These are phyloP conservation scores for Parachaetomium inaequale DNA, from an alignment of 495 filamentous ascomycete species.

Conservation along the genomic window DNA sequence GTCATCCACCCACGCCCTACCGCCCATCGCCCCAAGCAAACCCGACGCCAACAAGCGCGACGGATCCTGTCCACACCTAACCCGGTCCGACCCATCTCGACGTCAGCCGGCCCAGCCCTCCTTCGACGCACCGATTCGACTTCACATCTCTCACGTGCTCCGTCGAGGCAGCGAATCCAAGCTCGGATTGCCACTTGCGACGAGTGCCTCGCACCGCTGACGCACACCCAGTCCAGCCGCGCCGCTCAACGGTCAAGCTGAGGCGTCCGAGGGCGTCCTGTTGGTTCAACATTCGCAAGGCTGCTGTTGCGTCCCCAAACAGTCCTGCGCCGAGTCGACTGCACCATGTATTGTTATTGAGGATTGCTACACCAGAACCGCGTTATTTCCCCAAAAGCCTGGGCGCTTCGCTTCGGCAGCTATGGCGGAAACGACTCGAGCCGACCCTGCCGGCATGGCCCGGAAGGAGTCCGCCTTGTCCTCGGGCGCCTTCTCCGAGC, in stretches of 20 bases:
- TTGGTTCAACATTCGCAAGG: neutral
- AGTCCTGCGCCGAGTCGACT: neutral
- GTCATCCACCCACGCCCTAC: too few relatives aligned
- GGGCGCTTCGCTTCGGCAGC: constrained; percentile 21
- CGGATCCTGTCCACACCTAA: too few relatives aligned
- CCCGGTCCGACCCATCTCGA: too few relatives aligned
- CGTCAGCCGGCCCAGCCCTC: too few relatives aligned
- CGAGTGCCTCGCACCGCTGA: neutral
- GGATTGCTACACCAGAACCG: constrained; percentile 15
- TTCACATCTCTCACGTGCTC: neutral
- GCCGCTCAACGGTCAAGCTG: neutral
- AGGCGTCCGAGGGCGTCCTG: neutral
- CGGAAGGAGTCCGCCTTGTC: constrained; percentile 25
- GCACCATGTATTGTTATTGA: constrained; percentile 25
- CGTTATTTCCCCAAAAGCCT: neutral
- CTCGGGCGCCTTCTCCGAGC: constrained; percentile 28
- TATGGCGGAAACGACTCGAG: constrained; percentile 28
- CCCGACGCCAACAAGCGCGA: too few relatives aligned
- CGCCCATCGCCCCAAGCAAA: too few relatives aligned
- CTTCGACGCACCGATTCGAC: neutral
- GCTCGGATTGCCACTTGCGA: neutral
- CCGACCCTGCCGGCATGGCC: constrained; percentile 14
- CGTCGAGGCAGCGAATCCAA: neutral
- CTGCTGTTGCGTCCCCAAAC: neutral
- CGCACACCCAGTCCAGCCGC: neutral